Evolutionary conservation across 345 rosid genomes (phyloP), one percentile per base, ranked within the genome.

Genomic region (Nasturtium officinale): DNA sequence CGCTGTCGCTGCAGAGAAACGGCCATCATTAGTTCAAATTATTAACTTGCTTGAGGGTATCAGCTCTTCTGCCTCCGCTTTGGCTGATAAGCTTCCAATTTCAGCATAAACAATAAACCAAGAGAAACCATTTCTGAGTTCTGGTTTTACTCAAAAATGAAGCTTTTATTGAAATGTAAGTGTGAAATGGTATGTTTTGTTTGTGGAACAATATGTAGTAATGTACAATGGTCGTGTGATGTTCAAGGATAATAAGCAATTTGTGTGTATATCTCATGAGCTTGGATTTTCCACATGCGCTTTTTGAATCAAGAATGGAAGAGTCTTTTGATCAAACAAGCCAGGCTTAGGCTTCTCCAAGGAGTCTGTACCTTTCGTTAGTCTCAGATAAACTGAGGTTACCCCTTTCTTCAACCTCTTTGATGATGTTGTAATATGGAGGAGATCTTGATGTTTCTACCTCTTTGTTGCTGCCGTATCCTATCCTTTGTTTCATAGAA

Each of bases 21-120:
- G 98, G 56, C 98, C 97, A 13, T 77, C 90, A 6, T 59, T 90
- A 83, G 72, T 76, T 72, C 92, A 94, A 81, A 90, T 87, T 42
- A 80, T 80, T 9, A 84, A 86, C 82, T 75, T 74, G 70, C 96
- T 94, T 53, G 82, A 87, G 76, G 83, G 71, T 55, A 61, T 85
- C 30, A 69, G 61, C 74, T 47, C 83, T 25, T 62, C 45, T 61
- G 59, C 8, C 25, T 35, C 61, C 29, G 21, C 66, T 37, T 63
- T 61, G 20, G 53, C 57, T 26, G 65, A 63, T 16, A 37, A 55
- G 43, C 58, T 40, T 43, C 70, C 75, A 47, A 66, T 70, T 56
- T 56, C 66, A 33, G 16, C 70, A 1, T 76, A 63, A 63, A 62
- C 45, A 70, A 63, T 43, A 52, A 54, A 58, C 66, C 71, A 69